Base-by-base conservation (phyloP, 305 asterid species). In the Caryopteris hybrid region DNA sequence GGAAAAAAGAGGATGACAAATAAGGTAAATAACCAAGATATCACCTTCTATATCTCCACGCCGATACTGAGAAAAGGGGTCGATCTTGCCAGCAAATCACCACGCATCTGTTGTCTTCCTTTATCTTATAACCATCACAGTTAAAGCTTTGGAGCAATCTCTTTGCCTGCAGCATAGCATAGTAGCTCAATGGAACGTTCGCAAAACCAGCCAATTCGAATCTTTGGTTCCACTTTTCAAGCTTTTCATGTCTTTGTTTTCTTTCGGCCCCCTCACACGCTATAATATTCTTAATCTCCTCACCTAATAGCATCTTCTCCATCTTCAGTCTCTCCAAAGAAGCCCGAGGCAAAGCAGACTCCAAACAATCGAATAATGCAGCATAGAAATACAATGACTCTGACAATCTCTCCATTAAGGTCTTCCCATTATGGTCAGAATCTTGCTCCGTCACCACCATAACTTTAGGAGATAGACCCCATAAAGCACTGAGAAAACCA, bases 61-160 rank as follows among this genome's bases (percentile, higher is more conserved):
- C 90, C 0, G 99, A 88, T 0, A 93, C 90, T 0, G 95, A 78
- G 78, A 81, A 83, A 42, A 93, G 88, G 31, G 94, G 84, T 7
- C 94, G 83, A 83, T 90, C 99, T 43, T 93, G 95, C 99, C 99
- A 93, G 79, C 95, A 91, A 51, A 93, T 90, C 41, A 88, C 93
- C 25, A 86, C 87, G 11, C 92, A 70, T 1, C 97, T 96, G 12
- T 78, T 84, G 63, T 87, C 97, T 47, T 88, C 97, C 71, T 75
- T 90, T 13, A 93, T 83, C 86, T 80, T 85, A 74, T 86, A 93
- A 6, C 99, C 99, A 29, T 88, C 96, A 61, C 92, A 84, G 46
- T 84, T 80, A 18, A 72, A 79, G 6, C 85, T 79, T 76, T 88
- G 96, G 71, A 93, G 62, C 68, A 90, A 67, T 68, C 94, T 80